A percentile compares a stretch with the other conserved stretches of the same genome.
Conservation (phyloP, 2,329 filamentous ascomycete genomes). For the Fusarium proliferatum region DNA sequence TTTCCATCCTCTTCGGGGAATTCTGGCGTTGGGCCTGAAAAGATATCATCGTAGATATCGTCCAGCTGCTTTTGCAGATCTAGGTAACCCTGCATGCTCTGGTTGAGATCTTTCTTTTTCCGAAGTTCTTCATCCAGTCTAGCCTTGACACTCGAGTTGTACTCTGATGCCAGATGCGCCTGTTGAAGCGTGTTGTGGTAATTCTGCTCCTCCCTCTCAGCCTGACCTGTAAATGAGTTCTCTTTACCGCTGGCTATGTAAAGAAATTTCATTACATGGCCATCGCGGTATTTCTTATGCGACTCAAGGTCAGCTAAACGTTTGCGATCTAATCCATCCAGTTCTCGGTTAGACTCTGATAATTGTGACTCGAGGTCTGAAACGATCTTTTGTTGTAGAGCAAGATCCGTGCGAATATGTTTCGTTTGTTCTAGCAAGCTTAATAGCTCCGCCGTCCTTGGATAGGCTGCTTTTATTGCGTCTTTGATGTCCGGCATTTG, state of each 20-base stretch:
- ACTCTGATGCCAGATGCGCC: conserved; percentile 57
- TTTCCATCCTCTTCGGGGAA: conserved; percentile 64
- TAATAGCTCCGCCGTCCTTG: conserved; percentile 58
- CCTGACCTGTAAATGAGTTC: conserved; percentile 54
- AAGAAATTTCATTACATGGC: conserved; percentile 61
- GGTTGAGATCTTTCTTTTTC: conserved; percentile 52
- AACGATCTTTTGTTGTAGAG: conserved; percentile 59
- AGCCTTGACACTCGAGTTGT: conserved; percentile 53
- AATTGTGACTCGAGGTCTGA: conserved; percentile 58
- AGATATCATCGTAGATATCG: conserved; percentile 62
- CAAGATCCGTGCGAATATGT: conserved; percentile 58
- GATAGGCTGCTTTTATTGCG: conserved; percentile 54
- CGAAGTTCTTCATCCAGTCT: conserved; percentile 55
- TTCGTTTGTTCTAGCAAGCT: conserved; percentile 60
- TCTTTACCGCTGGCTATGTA: conserved; percentile 62
- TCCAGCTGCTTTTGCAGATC: conserved; percentile 61
- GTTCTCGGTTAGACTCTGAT: conserved; percentile 48
- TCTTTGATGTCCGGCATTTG: conserved; percentile 48
- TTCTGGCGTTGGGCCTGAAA: conserved; percentile 62
- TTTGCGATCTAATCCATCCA: conserved; percentile 53
- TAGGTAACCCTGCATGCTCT: conserved; percentile 49
- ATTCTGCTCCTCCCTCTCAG: conserved; percentile 65
- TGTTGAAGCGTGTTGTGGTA: conserved; percentile 64
- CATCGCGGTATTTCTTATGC: conserved; percentile 64
- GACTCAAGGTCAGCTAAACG: conserved; percentile 62